phyloP scores from a whole-genome alignment of 495 filamentous ascomycete genomes.

The Aspergillus nanangensis region DNA sequence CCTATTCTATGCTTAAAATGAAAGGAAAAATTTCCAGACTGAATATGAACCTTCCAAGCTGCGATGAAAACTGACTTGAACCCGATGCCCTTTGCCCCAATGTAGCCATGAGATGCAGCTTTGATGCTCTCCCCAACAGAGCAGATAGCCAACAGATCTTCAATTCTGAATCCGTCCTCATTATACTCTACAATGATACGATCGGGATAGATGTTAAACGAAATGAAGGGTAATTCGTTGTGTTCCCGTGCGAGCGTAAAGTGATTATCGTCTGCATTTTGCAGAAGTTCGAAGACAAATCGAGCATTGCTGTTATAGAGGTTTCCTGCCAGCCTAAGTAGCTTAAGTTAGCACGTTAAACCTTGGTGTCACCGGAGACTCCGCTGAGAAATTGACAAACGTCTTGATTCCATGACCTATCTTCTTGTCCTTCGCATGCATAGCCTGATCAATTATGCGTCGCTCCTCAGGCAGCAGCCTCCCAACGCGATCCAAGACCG shows the following conservation, averaged over 20 bases:
- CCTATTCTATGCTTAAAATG: constrained; percentile 29
- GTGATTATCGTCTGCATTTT: constrained; percentile 43
- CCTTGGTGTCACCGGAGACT: too few species aligned
- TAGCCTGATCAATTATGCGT: too few species aligned
- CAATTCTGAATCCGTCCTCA: constrained; percentile 33
- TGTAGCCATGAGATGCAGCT: constrained; percentile 28
- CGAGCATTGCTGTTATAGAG: constrained; percentile 28
- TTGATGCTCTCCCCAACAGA: constrained; percentile 35
- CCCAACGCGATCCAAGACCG: too few species aligned
- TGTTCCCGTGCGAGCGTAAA: constrained; percentile 12
- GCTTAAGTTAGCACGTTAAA: too few species aligned
- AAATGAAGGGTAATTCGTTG: constrained; percentile 14
- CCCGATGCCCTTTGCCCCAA: constrained; percentile 48
- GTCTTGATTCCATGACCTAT: too few species aligned
- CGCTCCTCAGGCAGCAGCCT: too few species aligned
- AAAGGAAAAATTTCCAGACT: constrained; percentile 44
- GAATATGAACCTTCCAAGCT: constrained; percentile 40
- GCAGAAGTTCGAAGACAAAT: constrained; percentile 40
- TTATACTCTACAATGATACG: constrained; percentile 33
- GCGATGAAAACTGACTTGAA: constrained; percentile 52
- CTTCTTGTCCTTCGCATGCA: too few species aligned
- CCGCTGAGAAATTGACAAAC: too few species aligned
- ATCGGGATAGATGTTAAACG: constrained; percentile 17
- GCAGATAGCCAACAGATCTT: constrained; percentile 34
- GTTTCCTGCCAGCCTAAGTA: constrained; percentile 27